Evolutionary conservation across 495 filamentous ascomycete species (phyloP), one percentile per base, ranked within the genome.

Genomic region (Parathielavia hyrcaniae): DNA sequence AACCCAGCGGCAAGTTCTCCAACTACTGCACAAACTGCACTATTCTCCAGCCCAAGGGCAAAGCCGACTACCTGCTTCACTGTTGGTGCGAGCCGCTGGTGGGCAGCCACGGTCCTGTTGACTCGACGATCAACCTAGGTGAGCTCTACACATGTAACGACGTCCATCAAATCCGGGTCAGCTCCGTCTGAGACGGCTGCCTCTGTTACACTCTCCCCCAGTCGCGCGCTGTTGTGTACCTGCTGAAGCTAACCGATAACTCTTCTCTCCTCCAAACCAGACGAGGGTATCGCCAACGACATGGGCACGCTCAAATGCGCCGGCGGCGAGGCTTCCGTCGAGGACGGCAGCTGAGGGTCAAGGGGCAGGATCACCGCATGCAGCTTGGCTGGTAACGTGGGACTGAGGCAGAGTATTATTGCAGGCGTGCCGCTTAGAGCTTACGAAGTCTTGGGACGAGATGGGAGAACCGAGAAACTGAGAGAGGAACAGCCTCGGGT

Each of bases 11-110:
- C 52, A 69, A 69, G 22, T 55, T 57, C 41, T 23, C 53, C 43
- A 50, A 51, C 48, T 67, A 65, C 55, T 69, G 67, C 60, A 23
- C 20, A 35, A 38, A 60, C 56, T 69, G 67, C 53, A 50, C 23
- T 2, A 13, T 65, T 1, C 1, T 0, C 1, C 1, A 34, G 16
- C 39, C 41, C 7, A 12, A 0, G 32, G 34, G 12, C 2, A 9
- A 26, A 1, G 14, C 19, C 1, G 7, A 19, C 1, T 32, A 50
- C 34, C 12, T 47, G 17, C 39, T 64, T 2, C 19, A 32, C 8
- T 68, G 66, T 45, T 10, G 3, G n/a, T 66, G 66, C 23, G 16
- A 1, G 13, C 44, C 50, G 12, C 38, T 52, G 47, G 16, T 36
- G 1, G 40, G 55, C 22, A 4, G 19, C 12, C 23, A 4, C 0